These are phyloP conservation scores for Pichia sp. DNA, from an alignment of 1,139 yeast species.

Conservation along the genomic window DNA sequence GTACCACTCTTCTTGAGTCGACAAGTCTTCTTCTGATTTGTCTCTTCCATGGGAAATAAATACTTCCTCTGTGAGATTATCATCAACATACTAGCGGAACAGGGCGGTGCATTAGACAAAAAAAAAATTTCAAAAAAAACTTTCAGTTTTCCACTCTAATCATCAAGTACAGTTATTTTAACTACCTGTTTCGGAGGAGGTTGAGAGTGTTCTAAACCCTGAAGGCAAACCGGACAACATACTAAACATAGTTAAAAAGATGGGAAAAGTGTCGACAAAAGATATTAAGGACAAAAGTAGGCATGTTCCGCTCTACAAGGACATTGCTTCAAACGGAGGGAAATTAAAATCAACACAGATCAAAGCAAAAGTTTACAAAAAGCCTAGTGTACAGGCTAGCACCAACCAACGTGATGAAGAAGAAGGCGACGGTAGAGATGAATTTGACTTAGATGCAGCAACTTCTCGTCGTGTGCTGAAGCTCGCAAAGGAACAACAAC, in stretches of 20 bases:
- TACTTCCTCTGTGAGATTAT: not conserved
- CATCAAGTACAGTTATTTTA: not conserved
- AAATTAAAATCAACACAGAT: constrained; percentile 45
- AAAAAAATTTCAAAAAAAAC: constrained; percentile 1
- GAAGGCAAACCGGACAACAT: not conserved
- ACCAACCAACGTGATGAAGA: constrained; percentile 22
- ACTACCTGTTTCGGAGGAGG: not conserved
- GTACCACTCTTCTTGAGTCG: not conserved
- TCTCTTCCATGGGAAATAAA: not conserved
- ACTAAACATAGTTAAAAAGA: constrained; percentile 23
- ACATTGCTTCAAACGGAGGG: constrained; percentile 69
- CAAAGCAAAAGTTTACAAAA: constrained; percentile 25
- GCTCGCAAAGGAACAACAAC: constrained; percentile 88
- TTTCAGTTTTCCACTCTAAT: not conserved
- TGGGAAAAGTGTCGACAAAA: constrained; percentile 62
- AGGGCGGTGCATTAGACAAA: not conserved
- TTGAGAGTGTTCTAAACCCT: not conserved
- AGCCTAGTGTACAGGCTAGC: constrained; percentile 16
- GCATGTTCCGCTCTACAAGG: constrained; percentile 78
- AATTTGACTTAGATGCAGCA: constrained; percentile 71
- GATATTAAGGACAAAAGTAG: constrained; percentile 49
- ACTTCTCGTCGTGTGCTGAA: constrained; percentile 81
- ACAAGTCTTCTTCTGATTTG: not conserved
- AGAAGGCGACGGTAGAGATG: constrained; percentile 46
- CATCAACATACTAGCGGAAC: not conserved